A percentile compares a stretch with the other conserved stretches of the same genome.
phyloP scores from a whole-genome alignment of 2,329 filamentous ascomycete species.

The Plectosphaerella plurivora region DNA sequence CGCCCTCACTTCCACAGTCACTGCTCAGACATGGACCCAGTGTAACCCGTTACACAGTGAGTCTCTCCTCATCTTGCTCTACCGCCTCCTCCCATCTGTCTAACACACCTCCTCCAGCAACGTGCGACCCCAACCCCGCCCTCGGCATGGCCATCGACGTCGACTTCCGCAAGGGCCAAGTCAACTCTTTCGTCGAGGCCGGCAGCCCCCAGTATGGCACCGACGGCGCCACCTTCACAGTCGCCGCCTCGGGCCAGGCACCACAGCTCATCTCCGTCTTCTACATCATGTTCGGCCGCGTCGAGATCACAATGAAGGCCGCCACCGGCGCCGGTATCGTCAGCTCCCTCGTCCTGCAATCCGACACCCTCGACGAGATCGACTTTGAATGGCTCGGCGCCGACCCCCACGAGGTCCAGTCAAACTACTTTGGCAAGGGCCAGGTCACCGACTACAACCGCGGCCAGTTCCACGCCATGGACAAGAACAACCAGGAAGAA shows the following conservation, averaged over 20 bases:
- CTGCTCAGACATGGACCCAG: constrained; percentile 34
- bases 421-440: constrained; percentile 96
- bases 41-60: constrained; percentile 35
- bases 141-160: constrained; percentile 78
- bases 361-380: constrained; percentile 90
- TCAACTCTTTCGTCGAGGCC: constrained; percentile 71
- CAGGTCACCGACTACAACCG: constrained; percentile 81
- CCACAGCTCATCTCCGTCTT: constrained; percentile 86
- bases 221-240: constrained; percentile 77
- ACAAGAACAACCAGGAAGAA: constrained; percentile 61
- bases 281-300: constrained; percentile 98
- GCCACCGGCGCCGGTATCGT: constrained; percentile 90
- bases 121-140: constrained; percentile 72
- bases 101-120: constrained; percentile 29
- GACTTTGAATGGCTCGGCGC: constrained; percentile 95
- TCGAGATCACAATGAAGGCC: constrained; percentile 80
- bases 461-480: constrained; percentile 70
- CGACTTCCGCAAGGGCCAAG: constrained; percentile 75
- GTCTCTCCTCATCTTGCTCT: constrained; percentile 7
- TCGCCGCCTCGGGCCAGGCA: constrained; percentile 72
- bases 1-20: constrained; percentile 16
- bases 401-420: constrained; percentile 74
- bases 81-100: background rate
- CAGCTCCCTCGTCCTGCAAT: constrained; percentile 85
- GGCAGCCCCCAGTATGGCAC: constrained; percentile 68